A percentile compares a stretch with the other conserved stretches of the same genome.
Evolutionary conservation across 179 eudicot species (phyloP).

Genomic region (Silene coronaria): DNA sequence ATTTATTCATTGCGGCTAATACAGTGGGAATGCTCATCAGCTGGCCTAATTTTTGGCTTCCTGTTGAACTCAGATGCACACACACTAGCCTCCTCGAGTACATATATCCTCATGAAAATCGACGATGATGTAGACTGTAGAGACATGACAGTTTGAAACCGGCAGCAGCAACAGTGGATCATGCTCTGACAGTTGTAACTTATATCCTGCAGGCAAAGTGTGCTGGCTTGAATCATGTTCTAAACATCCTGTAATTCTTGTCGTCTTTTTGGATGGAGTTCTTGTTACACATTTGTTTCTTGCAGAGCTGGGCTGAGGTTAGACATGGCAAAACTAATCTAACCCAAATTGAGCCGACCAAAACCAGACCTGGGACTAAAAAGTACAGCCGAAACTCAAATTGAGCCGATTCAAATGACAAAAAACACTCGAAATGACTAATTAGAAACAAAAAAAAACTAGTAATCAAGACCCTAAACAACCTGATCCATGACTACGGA

Average conservation of each 20-base stretch:
- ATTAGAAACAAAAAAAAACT: too few species aligned
- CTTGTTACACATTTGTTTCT: constrained; percentile 18
- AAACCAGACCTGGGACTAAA: not conserved
- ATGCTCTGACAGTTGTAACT: not conserved
- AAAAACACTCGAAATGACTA: not conserved
- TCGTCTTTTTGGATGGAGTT: constrained; percentile 39
- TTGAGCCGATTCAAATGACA: not conserved
- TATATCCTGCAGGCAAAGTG: constrained; percentile 1
- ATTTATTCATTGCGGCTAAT: not conserved
- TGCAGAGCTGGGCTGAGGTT: constrained; percentile 32
- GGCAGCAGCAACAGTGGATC: not conserved
- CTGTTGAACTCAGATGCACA: not conserved
- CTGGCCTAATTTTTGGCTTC: not conserved
- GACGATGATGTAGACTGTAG: not conserved
- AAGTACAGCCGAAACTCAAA: not conserved
- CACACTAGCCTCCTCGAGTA: not conserved
- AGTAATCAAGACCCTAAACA: not conserved
- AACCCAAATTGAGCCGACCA: not conserved
- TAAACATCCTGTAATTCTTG: constrained; percentile 46
- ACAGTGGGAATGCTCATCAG: not conserved
- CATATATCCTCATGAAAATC: not conserved
- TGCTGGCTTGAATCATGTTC: constrained; percentile 35
- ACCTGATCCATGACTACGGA: not conserved
- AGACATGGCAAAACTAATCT: not conserved
- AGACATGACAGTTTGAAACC: not conserved